Conservation (phyloP, 2,329 filamentous ascomycete species). For the Coniochaeta ligniaria region DNA sequence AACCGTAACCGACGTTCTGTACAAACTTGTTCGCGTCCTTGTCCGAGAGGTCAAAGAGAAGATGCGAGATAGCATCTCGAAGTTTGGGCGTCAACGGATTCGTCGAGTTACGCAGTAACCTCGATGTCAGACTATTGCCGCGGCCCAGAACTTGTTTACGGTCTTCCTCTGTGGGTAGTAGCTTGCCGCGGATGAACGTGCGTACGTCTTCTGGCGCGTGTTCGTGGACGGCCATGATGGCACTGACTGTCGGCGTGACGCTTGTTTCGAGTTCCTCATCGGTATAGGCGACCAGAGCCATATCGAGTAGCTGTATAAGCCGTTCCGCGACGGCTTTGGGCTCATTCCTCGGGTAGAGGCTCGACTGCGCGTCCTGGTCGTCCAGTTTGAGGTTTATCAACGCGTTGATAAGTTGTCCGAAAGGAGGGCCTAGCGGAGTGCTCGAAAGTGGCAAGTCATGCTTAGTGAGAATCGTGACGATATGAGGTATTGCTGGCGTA, state of each 20-base stretch:
- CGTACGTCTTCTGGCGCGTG: constrained; percentile 57
- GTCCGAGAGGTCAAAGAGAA: constrained; percentile 83
- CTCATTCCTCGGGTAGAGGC: constrained; percentile 60
- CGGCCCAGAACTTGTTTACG: constrained; percentile 70
- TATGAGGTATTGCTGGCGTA: constrained; percentile 57
- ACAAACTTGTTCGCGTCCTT: constrained; percentile 76
- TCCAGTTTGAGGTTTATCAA: constrained; percentile 71
- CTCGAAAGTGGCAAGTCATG: constrained; percentile 42
- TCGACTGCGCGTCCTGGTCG: constrained; percentile 40
- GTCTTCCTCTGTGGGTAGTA: constrained; percentile 74
- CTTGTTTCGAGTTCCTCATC: constrained; percentile 66
- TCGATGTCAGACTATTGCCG: constrained; percentile 65
- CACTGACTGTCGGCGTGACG: constrained; percentile 66
- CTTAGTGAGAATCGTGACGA: constrained; percentile 63
- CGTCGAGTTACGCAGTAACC: constrained; percentile 70
- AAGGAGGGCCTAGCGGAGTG: constrained; percentile 66
- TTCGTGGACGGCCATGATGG: constrained; percentile 65
- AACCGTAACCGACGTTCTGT: constrained; percentile 89
- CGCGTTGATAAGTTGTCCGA: constrained; percentile 69
- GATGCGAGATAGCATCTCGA: constrained; percentile 64
- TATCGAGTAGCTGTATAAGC: constrained; percentile 63
- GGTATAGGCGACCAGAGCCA: constrained; percentile 54
- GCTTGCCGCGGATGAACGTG: constrained; percentile 52
- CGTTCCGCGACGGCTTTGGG: constrained; percentile 53
- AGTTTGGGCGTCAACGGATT: constrained; percentile 65